Evolutionary conservation across 2,329 filamentous ascomycete genomes (phyloP), one percentile per base, ranked within the genome.

Genomic region (Colletotrichum sp.): DNA sequence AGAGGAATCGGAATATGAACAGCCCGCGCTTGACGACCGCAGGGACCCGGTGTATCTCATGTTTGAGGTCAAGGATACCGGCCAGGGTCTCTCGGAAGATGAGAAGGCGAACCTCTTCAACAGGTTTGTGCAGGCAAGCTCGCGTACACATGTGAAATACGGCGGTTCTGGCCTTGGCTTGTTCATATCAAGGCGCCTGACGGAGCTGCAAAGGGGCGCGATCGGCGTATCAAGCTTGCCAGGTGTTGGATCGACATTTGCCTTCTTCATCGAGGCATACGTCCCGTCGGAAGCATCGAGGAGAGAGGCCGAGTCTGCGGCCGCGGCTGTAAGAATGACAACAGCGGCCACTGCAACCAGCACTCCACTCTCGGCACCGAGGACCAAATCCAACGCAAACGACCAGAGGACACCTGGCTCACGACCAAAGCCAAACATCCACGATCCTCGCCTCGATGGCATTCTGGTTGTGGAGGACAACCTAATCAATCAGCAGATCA

Each of bases 151-250:
- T 78, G 92, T 95, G 18, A 92, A 95, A 79, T 96, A 96, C 78
- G 95, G 95, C 26, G 95, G 95, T 1, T 95, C 93, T 0, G 95
- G 95, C 0, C 88, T 97, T 2, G 95, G 95, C 0, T 87, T 96
- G 0, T 96, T 96, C 83, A 96, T 96, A 78, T 95, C 93, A 49
- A 90, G 94, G 28, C 91, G 95, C 71, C 88, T 97, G n/a, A 95
- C 94, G 0, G 95, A 96, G 81, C 86, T 96, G 13, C 94, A 96
- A 82, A 94, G 94, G 24, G 95, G 95, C 6, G 92, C 95, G 76
- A 96, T 97, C 63, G 95, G 94, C 3, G 93, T 96, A 8, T 88
- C 90, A 2, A 94, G 92, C n/a, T 87, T 91, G 77, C 88, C 91
- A 4, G 93, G 93, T 2, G 89, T 91, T n/a, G 94, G 94, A 2